Percentiles rank a stretch among this genome's conserved stretches.
These are phyloP conservation scores for Fraxinus dipetala DNA, from an alignment of 305 asterid genomes.

Conservation along the genomic window DNA sequence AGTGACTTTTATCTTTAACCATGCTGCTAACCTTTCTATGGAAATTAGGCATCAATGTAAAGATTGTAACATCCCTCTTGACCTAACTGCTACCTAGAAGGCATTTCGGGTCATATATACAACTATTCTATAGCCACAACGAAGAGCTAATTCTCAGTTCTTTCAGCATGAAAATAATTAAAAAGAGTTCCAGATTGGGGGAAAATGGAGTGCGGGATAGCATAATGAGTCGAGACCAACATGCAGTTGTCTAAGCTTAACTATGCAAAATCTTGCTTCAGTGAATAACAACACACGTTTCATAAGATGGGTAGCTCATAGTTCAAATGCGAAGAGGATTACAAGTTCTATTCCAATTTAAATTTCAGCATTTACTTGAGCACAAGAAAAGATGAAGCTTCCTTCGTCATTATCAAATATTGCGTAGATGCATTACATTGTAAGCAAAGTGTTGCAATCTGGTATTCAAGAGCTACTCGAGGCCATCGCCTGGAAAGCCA, in stretches of 20 bases:
- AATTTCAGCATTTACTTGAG: neutral
- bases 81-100: neutral
- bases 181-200: neutral
- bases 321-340: neutral
- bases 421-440: neutral
- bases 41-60: neutral
- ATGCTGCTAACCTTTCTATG: neutral
- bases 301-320: neutral
- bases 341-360: neutral
- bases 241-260: neutral
- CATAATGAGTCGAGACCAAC: neutral
- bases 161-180: neutral
- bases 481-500: neutral
- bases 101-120: neutral
- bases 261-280: neutral
- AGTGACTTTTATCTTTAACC: neutral
- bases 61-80: neutral
- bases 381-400: neutral
- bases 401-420: neutral
- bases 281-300: neutral
- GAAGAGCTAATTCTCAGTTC: neutral
- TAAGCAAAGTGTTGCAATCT: neutral
- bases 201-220: neutral
- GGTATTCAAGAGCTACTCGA: neutral
- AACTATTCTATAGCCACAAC: neutral